phyloP scores from a whole-genome alignment of 768 basidiomycete genomes.

The Agrocybe praecox region DNA sequence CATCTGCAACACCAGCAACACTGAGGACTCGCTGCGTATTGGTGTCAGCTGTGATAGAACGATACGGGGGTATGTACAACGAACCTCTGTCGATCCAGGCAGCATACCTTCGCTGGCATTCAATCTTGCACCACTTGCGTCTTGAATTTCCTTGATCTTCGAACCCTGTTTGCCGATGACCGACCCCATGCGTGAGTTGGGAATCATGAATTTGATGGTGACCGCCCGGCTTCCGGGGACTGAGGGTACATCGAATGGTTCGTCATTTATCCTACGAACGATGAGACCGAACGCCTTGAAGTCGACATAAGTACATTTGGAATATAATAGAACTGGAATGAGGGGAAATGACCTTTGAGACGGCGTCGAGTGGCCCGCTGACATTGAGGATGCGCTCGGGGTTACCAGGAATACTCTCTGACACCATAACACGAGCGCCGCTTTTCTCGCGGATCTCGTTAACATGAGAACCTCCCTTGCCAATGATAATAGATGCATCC shows the following conservation, averaged over 20 bases:
- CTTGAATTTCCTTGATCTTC: slow-evolving; percentile 99
- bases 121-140: slow-evolving; percentile 93
- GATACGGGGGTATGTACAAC: slow-evolving; percentile 17
- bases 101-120: slow-evolving; percentile 99
- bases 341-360: slow-evolving; percentile 77
- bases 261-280: slow-evolving; percentile 98
- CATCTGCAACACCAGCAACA: slow-evolving; percentile 97
- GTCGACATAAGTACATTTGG: not conserved
- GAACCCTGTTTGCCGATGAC: slow-evolving; percentile 97
- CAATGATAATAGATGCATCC: slow-evolving; percentile 99
- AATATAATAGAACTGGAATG: slow-evolving; percentile 9
- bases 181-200: slow-evolving; percentile 98
- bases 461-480: slow-evolving; percentile 92
- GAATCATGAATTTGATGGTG: slow-evolving; percentile 99
- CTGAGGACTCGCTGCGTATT: slow-evolving; percentile 85
- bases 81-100: slow-evolving; percentile 98
- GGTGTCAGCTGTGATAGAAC: slow-evolving; percentile 15
- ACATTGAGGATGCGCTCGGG: slow-evolving; percentile 99
- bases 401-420: slow-evolving; percentile 97
- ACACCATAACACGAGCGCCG: slow-evolving; percentile 94
- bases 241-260: slow-evolving; percentile 96
- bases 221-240: slow-evolving; percentile 98
- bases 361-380: slow-evolving; percentile 95
- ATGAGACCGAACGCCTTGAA: slow-evolving; percentile 95
- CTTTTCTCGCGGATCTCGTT: slow-evolving; percentile 99